These are phyloP conservation scores for Chytriomyces confervae DNA, from an alignment of 192 early-diverging fungal species.

Conservation along the genomic window DNA sequence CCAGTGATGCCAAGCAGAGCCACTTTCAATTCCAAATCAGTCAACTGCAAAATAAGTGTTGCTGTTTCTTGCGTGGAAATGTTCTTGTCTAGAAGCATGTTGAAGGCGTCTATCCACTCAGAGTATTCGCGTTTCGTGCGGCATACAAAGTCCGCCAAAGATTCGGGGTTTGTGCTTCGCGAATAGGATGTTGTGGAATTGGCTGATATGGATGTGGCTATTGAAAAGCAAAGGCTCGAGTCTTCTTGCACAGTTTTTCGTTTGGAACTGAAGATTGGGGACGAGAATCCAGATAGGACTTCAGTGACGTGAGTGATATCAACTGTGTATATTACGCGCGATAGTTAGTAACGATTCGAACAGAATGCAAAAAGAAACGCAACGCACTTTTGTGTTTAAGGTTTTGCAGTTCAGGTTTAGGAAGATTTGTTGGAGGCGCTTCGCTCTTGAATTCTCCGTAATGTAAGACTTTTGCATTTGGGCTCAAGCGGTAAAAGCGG, in stretches of 20 bases:
- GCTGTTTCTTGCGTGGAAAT: constrained; percentile 71
- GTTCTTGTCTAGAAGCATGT: constrained; percentile 69
- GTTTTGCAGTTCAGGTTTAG: constrained; percentile 46
- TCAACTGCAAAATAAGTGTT: constrained; percentile 64
- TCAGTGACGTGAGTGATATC: constrained; percentile 56
- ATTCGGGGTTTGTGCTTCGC: neutral
- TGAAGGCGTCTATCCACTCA: constrained; percentile 81
- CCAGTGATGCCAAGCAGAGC: constrained; percentile 71
- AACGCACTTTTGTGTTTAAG: constrained; percentile 63
- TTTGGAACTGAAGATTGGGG: constrained; percentile 42
- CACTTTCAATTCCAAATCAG: constrained; percentile 72
- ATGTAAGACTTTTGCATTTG: constrained; percentile 64
- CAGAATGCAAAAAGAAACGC: neutral
- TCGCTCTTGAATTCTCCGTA: constrained; percentile 70
- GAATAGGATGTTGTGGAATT: constrained; percentile 12
- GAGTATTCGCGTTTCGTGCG: constrained; percentile 49
- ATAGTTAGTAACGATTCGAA: neutral
- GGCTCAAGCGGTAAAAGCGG: constrained; percentile 68
- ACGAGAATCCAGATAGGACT: constrained; percentile 48
- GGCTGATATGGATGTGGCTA: constrained; percentile 43
- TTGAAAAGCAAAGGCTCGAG: constrained; percentile 53
- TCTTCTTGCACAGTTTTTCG: constrained; percentile 35
- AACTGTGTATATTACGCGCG: constrained; percentile 38
- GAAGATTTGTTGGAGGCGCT: neutral
- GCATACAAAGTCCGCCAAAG: constrained; percentile 67